Conservation (phyloP, 371 early-diverging fungal genomes). For the Mycotypha africana region DNA sequence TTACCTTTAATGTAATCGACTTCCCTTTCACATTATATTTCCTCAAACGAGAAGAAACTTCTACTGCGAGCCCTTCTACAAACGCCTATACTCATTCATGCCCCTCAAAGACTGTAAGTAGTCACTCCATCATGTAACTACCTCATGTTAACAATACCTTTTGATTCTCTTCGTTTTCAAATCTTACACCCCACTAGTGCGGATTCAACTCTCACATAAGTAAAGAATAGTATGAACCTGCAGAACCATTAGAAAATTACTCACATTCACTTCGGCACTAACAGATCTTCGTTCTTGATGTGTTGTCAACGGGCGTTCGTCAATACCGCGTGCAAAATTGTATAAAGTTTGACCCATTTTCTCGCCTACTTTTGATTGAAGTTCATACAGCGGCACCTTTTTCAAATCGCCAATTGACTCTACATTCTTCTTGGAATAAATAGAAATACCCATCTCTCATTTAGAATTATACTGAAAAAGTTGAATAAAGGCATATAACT, state of each 20-base stretch:
- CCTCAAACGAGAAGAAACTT: conserved; percentile 47
- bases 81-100: conserved; percentile 22
- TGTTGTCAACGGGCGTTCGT: conserved; percentile 56
- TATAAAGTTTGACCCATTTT: conserved; percentile 66
- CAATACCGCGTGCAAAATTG: conserved; percentile 69
- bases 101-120: no score
- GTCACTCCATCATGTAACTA: background rate
- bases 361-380: conserved; percentile 64
- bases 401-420: conserved; percentile 51
- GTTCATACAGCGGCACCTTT: conserved; percentile 17
- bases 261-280: conserved; percentile 65
- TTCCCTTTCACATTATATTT: conserved; percentile 43
- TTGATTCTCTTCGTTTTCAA: conserved; percentile 62
- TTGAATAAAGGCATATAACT: no score
- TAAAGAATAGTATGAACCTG: no score
- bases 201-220: no score
- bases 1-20: conserved; percentile 55
- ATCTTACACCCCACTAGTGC: conserved; percentile 89
- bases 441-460: no score
- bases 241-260: no score
- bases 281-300: conserved; percentile 69
- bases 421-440: conserved; percentile 32
- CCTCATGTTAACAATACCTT: conserved; percentile 22
- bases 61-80: conserved; percentile 42
- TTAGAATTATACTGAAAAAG: no score